A percentile compares a stretch with the other conserved stretches of the same genome.
Conservation (phyloP, 2,329 filamentous ascomycete species). For the Trichoderma polysporum region DNA sequence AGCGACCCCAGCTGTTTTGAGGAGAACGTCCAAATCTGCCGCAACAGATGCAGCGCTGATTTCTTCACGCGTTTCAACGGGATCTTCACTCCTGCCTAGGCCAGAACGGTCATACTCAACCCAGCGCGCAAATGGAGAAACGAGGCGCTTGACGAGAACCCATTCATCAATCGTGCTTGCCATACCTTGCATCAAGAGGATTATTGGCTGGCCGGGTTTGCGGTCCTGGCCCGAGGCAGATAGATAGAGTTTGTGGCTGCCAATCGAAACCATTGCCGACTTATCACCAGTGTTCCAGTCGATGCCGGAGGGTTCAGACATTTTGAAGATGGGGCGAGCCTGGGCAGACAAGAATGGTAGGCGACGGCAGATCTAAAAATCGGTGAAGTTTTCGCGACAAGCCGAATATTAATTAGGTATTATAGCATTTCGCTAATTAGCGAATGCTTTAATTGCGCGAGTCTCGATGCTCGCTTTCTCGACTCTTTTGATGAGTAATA, state of each 20-base stretch:
- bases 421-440: background rate
- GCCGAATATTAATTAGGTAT: background rate
- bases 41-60: background rate
- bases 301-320: background rate
- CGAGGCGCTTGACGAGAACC: background rate
- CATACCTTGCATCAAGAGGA: background rate
- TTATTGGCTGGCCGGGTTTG: background rate
- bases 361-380: background rate
- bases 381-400: background rate
- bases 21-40: background rate
- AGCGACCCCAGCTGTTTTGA: background rate
- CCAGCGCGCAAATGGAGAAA: background rate
- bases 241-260: background rate
- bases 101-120: background rate
- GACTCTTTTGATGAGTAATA: background rate
- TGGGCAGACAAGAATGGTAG: background rate
- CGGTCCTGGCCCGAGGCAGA: background rate
- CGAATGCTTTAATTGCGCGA: background rate
- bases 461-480: background rate
- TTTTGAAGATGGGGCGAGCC: background rate
- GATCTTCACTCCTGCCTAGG: background rate
- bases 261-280: background rate
- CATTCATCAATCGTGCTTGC: background rate
- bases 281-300: background rate
- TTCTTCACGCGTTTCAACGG: background rate